A percentile compares a stretch with the other conserved stretches of the same genome.
These are phyloP conservation scores for Myochromella boudieri DNA, from an alignment of 768 basidiomycete species.

Conservation along the genomic window DNA sequence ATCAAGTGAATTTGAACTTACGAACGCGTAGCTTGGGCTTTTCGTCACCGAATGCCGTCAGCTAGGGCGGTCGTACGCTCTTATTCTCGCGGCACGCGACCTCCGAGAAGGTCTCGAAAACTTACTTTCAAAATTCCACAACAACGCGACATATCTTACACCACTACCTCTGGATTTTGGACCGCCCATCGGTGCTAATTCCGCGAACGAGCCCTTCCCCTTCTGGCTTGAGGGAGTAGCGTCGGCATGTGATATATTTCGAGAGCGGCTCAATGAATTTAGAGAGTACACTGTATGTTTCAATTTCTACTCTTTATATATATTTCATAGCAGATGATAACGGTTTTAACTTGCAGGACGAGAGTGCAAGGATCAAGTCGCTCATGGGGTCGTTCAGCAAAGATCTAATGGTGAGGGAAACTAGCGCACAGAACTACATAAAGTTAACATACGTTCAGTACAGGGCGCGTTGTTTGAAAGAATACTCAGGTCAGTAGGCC, in stretches of 20 bases:
- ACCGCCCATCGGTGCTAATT: not conserved
- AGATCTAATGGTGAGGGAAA: slow-evolving; percentile 11
- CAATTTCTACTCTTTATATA: not conserved
- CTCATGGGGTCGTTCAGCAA: slow-evolving; percentile 13
- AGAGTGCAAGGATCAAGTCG: slow-evolving; percentile 13
- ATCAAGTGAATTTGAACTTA: not conserved
- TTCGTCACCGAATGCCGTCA: slow-evolving; percentile 14
- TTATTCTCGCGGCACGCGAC: slow-evolving; percentile 16
- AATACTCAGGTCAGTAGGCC: slow-evolving; percentile 5
- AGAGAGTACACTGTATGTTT: slow-evolving; percentile 19
- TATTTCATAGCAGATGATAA: no score
- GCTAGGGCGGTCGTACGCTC: slow-evolving; percentile 19
- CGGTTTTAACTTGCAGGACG: slow-evolving; percentile 8
- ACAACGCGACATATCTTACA: slow-evolving; percentile 13
- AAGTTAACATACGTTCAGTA: slow-evolving; percentile 5
- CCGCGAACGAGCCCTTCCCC: not conserved
- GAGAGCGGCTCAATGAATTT: slow-evolving; percentile 17
- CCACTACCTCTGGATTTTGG: not conserved
- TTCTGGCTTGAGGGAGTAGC: slow-evolving; percentile 12
- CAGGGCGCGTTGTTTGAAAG: slow-evolving; percentile 12
- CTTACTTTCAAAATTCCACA: slow-evolving; percentile 11
- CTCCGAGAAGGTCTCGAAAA: slow-evolving; percentile 15
- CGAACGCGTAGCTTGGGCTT: slow-evolving; percentile 11
- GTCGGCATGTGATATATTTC: slow-evolving; percentile 10
- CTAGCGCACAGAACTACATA: not conserved